These are phyloP conservation scores for Paraglomus occultum DNA, from an alignment of 192 early-diverging fungal species.

Conservation along the genomic window DNA sequence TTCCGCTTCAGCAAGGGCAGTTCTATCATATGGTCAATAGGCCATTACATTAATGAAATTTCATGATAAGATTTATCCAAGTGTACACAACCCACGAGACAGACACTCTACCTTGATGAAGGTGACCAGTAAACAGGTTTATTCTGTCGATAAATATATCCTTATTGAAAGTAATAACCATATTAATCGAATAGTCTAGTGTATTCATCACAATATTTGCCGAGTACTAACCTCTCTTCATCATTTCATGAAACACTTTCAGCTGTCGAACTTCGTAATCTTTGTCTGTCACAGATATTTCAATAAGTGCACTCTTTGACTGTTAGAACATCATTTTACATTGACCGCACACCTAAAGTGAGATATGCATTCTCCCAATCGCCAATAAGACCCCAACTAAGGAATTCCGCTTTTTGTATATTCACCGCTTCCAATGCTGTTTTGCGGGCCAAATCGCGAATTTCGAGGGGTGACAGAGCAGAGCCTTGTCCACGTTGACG, in stretches of 20 bases:
- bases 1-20: conserved; percentile 79
- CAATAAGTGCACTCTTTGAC: neutral
- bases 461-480: conserved; percentile 43
- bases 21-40: conserved; percentile 61
- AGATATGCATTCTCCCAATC: conserved; percentile 70
- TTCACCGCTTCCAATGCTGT: conserved; percentile 60
- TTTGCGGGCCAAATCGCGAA: conserved; percentile 55
- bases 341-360: conserved; percentile 47
- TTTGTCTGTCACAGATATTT: conserved; percentile 44
- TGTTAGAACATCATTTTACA: neutral
- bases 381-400: conserved; percentile 71
- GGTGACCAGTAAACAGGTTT: conserved; percentile 86
- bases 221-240: conserved; percentile 50
- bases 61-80: conserved; percentile 62
- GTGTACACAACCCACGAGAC: neutral
- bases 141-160: conserved; percentile 72
- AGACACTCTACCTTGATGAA: conserved; percentile 55
- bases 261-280: conserved; percentile 74
- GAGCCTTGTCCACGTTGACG: conserved; percentile 28
- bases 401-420: conserved; percentile 57
- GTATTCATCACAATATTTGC: neutral
- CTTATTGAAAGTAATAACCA: conserved; percentile 23
- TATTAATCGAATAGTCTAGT: neutral
- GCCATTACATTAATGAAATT: conserved; percentile 77
- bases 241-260: conserved; percentile 69